These are phyloP conservation scores for Aspergillus bertholletiae DNA, from an alignment of 495 filamentous ascomycete species.

Conservation along the genomic window DNA sequence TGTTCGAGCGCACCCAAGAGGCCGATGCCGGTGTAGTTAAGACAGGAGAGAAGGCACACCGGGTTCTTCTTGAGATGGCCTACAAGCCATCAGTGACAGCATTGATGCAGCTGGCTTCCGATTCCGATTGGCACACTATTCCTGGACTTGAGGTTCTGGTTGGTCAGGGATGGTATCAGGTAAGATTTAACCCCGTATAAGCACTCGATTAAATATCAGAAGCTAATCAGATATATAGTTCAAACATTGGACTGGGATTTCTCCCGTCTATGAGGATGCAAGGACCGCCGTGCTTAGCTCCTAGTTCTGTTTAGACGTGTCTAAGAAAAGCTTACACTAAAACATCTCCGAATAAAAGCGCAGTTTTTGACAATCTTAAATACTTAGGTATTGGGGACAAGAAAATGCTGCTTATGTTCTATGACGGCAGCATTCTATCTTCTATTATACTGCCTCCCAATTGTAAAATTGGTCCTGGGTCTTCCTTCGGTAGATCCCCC, in stretches of 20 bases:
- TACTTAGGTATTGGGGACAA: too few relatives aligned
- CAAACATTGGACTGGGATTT: constrained; percentile 75
- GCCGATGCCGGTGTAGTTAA: constrained; percentile 31
- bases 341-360: constrained; percentile 7
- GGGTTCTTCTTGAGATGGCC: constrained; percentile 89
- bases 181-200: constrained; percentile 10
- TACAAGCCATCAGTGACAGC: constrained; percentile 84
- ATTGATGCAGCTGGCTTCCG: constrained; percentile 78
- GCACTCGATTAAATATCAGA: constrained; percentile 7
- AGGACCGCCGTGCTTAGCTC: constrained; percentile 26
- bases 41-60: constrained; percentile 29
- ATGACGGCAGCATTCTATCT: too few relatives aligned
- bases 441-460: too few relatives aligned
- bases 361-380: too few relatives aligned
- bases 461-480: too few relatives aligned
- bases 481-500: too few relatives aligned
- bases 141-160: constrained; percentile 87
- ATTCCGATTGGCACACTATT: constrained; percentile 81
- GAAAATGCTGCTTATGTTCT: too few relatives aligned
- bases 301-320: not conserved
- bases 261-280: constrained; percentile 63
- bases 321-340: not conserved
- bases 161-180: constrained; percentile 79
- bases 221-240: constrained; percentile 45
- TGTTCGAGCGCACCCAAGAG: constrained; percentile 51